Evolutionary conservation across 108 stramenopile species (phyloP).

Genomic region (Pseudonitzschia pungens): DNA sequence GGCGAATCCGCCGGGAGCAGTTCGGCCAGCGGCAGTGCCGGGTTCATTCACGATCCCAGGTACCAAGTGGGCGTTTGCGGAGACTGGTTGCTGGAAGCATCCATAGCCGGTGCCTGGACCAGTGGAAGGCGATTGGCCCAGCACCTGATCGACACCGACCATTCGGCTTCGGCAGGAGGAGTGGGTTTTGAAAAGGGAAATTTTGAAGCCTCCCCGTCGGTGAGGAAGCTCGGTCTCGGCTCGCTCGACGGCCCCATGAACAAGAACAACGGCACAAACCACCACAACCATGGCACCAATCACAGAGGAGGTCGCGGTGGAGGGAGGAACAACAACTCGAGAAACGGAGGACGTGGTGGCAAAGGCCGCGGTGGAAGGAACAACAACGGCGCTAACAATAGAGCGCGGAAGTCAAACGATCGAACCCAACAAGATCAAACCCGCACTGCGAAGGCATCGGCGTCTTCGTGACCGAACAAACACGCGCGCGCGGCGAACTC

Average conservation of each 20-base stretch:
- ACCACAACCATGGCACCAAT: too few relatives aligned
- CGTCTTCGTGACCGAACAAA: background rate
- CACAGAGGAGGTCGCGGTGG: too few relatives aligned
- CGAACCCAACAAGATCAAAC: background rate
- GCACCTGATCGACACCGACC: slow-evolving; percentile 26
- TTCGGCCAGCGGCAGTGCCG: slow-evolving; percentile 2
- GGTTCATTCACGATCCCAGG: slow-evolving; percentile 66
- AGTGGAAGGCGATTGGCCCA: slow-evolving; percentile 71
- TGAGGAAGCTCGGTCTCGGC: slow-evolving; percentile 2
- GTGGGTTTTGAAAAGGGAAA: slow-evolving; percentile 6
- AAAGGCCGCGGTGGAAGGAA: too few relatives aligned
- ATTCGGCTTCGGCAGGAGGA: background rate
- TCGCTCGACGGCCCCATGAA: slow-evolving; percentile 14
- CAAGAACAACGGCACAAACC: background rate
- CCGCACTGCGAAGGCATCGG: background rate
- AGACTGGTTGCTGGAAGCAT: slow-evolving; percentile 82
- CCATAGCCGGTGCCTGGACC: slow-evolving; percentile 80
- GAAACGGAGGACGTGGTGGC: background rate
- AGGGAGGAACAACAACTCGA: background rate
- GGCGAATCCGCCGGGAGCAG: background rate
- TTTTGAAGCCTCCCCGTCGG: background rate
- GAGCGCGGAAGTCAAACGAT: background rate
- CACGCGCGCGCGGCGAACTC: too few relatives aligned
- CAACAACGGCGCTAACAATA: background rate
- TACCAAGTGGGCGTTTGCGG: slow-evolving; percentile 75